phyloP scores from a whole-genome alignment of 1,284 basidiomycete genomes.

The Trametes hirsuta region DNA sequence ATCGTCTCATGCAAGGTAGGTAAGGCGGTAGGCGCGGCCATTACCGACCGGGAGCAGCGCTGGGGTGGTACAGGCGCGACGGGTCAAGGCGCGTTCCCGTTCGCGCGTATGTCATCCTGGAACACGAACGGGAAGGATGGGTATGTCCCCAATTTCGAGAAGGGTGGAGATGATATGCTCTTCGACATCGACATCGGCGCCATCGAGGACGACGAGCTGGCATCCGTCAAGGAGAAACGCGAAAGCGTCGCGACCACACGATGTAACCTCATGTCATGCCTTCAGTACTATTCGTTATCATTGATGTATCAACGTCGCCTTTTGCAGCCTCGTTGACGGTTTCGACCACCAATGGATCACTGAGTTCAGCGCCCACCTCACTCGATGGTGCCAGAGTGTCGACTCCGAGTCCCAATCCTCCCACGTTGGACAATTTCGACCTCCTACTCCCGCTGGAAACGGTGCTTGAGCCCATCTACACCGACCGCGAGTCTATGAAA shows the following conservation, averaged over 20 bases:
- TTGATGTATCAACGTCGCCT: neutral
- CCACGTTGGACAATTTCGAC: conserved; percentile 69
- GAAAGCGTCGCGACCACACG: conserved; percentile 27
- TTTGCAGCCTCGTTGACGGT: conserved; percentile 28
- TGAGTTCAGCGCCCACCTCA: conserved; percentile 21
- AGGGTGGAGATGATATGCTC: conserved; percentile 48
- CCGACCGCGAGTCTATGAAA: conserved; percentile 88
- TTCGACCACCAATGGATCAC: conserved; percentile 19
- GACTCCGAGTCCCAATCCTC: conserved; percentile 22
- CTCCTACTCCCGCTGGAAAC: conserved; percentile 90
- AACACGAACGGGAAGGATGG: conserved; percentile 29
- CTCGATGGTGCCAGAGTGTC: conserved; percentile 26
- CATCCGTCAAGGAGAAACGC: conserved; percentile 33
- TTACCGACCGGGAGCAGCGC: conserved; percentile 67
- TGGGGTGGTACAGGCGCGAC: conserved; percentile 56
- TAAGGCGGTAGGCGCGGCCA: conserved; percentile 77
- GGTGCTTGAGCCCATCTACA: conserved; percentile 91
- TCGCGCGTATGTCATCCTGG: conserved; percentile 20
- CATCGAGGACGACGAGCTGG: conserved; percentile 51
- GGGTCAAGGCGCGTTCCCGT: conserved; percentile 20
- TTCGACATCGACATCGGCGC: conserved; percentile 58
- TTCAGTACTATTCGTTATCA: neutral
- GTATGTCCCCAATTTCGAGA: conserved; percentile 47
- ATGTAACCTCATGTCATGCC: conserved; percentile 12
- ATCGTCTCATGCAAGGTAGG: conserved; percentile 85